Evolutionary conservation across 164 flowering plant species (phyloP), one percentile per base, ranked within the genome.

Genomic region (Tinospora cordifolia): DNA sequence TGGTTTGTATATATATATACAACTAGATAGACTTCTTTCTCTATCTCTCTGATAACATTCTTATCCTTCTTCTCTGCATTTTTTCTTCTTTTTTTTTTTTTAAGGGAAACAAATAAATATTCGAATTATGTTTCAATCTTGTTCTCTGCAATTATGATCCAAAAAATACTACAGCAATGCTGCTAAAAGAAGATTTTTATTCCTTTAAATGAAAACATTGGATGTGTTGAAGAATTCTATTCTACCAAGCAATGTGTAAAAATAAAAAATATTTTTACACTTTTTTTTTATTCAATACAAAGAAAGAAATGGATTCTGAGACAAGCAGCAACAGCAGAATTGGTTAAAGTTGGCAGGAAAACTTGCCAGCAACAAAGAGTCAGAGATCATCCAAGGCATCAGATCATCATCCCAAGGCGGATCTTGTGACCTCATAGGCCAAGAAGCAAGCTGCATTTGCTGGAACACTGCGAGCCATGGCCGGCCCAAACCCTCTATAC

Each of bases 391-490:
- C 34, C 3, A 19, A 22, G 6, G 6, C 30, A 21, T 66, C 41
- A 19, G 2, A 40, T 22, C 36, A 39, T 88, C 79, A 93, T 17
- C 97, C 92, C 69, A 94, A 76, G 79, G 87, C 83, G 57, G 99
- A 88, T 72, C 89, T 86, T 39, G 96, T 87, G 60, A 94, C 76
- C 74, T 94, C 99, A 79, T 89, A 92, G 8, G 90, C 98, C 85
- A 94, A 82, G 87, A 94, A 94, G 80, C 99, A 94, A 0, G 97
- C 98, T 21, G 98, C 98, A 82, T 94, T 94, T 24, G 99, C 99
- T 1, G 99, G 98, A 26, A 94, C 83, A 71, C 98, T 94, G 57
- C 97, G 81, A 3, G 84, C 92, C 98, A 94, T 92, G 62, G 98
- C 97, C n/a, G 97, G 97, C 36, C 93, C 95, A 46, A 94, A 94